Evolutionary conservation across 2,329 filamentous ascomycete genomes (phyloP), one percentile per base, ranked within the genome.

Genomic region (Cercospora berteroae): DNA sequence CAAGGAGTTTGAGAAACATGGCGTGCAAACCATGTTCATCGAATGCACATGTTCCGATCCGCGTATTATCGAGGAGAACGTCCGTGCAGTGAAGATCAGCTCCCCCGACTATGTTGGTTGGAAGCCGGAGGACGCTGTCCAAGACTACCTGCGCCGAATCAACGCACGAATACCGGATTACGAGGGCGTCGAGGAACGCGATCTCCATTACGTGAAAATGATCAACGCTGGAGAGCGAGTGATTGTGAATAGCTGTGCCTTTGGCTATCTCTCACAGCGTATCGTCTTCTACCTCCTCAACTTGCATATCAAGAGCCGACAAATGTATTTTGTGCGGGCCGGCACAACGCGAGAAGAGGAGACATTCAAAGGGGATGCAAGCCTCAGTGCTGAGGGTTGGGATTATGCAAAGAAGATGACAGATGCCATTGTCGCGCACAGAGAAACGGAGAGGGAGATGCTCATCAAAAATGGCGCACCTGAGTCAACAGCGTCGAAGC

Each of bases 261-360:
- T 99, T 79, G 94, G 94, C 74, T 99, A 99, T 77, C 86, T 99
- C 33, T 96, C 94, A 0, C 94, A 99, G 78, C 89, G 95, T 68
- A 99, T 99, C 72, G 94, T 99, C 64, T 99, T 99, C 81, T 99
- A 98, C 79, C 88, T 99, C 57, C 92, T 97, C 76, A 99, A 99
- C 76, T 84, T 98, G 25, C 95, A 99, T 80, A 97, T 97, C 83
- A 98, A 99, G 80, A 91, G 91, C 59, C 88, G 94, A 65, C 92
- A 92, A 70, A 98, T 93, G 6, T 98, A 96, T 80, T 98, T 98
- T 79, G 94, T 90, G 58, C 88, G 94, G 70, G 88, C 94, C 60
- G 95, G 95, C 42, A 90, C 92, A 6, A 92, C 94, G 0, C 85
- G 87, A n/a, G 91, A 95, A 70, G 91, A 95, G 70, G 93, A 96